Conservation (phyloP, 495 filamentous ascomycete species). For the Xylaria longipes region DNA sequence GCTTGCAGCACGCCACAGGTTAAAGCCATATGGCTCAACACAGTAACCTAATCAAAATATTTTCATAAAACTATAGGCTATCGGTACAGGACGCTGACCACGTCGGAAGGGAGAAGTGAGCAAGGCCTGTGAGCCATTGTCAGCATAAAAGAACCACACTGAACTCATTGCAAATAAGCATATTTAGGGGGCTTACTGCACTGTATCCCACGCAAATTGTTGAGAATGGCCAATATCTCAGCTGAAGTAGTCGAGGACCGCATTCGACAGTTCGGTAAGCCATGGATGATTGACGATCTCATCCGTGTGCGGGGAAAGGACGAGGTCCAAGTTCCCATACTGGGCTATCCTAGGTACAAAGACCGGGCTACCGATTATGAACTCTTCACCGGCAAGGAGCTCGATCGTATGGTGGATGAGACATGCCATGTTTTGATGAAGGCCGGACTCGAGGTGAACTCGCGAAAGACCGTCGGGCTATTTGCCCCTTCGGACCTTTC, state of each 20-base stretch:
- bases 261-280: constrained; percentile 34
- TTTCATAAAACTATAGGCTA: neutral
- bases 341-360: constrained; percentile 56
- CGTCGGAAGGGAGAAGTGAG: neutral
- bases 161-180: neutral
- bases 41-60: neutral
- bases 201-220: neutral
- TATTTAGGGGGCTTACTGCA: neutral
- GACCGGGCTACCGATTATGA: constrained; percentile 50
- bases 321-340: constrained; percentile 55
- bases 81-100: neutral
- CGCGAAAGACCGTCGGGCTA: constrained; percentile 55
- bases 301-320: constrained; percentile 58
- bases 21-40: neutral
- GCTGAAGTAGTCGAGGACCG: constrained; percentile 36
- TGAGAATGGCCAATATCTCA: constrained; percentile 40
- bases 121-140: neutral
- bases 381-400: constrained; percentile 57
- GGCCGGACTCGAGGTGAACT: constrained; percentile 45
- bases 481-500: constrained; percentile 62
- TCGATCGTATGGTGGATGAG: constrained; percentile 62
- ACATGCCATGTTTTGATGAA: constrained; percentile 39
- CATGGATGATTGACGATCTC: constrained; percentile 58
- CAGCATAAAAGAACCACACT: neutral
- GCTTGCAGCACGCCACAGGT: neutral